Evolutionary conservation across 2,329 filamentous ascomycete species (phyloP).

Genomic region (Aspergillus sp.): DNA sequence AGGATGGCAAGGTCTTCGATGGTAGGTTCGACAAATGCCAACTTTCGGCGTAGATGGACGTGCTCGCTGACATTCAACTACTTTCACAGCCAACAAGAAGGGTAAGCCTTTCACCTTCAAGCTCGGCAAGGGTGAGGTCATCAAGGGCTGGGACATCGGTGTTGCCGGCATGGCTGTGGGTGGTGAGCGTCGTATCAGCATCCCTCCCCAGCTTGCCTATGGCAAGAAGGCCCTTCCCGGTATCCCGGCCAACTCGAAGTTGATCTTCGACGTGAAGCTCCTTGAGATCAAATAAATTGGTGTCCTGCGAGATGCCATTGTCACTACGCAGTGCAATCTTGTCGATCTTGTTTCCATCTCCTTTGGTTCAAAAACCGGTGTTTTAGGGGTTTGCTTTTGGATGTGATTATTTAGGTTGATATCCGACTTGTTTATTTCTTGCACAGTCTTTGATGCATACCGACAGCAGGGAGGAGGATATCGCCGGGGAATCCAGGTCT

Average conservation of each 20-base stretch:
- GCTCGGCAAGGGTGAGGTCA: conserved; percentile 90
- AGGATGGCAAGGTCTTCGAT: conserved; percentile 93
- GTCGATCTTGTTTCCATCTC: conserved; percentile 11
- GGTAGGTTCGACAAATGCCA: conserved; percentile 55
- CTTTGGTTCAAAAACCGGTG: conserved; percentile 17
- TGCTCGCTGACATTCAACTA: conserved; percentile 4
- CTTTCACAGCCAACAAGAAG: conserved; percentile 83
- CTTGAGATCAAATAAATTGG: conserved; percentile 72
- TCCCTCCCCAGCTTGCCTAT: conserved; percentile 85
- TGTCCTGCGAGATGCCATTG: background rate
- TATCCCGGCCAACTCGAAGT: conserved; percentile 86
- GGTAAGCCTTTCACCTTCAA: conserved; percentile 97
- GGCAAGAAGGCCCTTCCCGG: conserved; percentile 78
- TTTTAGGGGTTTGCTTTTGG: conserved; percentile 27
- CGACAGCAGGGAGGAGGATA: conserved; percentile 33
- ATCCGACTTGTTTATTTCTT: conserved; percentile 37
- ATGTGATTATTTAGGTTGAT: conserved; percentile 27
- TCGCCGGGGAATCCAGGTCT: conserved; percentile 22
- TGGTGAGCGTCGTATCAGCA: conserved; percentile 87
- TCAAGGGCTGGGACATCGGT: conserved; percentile 98
- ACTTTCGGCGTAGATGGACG: background rate
- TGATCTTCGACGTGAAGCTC: conserved; percentile 90
- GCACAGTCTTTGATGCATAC: conserved; percentile 26
- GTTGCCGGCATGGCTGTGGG: conserved; percentile 88
- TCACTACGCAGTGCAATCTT: conserved; percentile 4